phyloP scores from a whole-genome alignment of 805 yeast genomes.

The Lipomyces spencermartinsiae region DNA sequence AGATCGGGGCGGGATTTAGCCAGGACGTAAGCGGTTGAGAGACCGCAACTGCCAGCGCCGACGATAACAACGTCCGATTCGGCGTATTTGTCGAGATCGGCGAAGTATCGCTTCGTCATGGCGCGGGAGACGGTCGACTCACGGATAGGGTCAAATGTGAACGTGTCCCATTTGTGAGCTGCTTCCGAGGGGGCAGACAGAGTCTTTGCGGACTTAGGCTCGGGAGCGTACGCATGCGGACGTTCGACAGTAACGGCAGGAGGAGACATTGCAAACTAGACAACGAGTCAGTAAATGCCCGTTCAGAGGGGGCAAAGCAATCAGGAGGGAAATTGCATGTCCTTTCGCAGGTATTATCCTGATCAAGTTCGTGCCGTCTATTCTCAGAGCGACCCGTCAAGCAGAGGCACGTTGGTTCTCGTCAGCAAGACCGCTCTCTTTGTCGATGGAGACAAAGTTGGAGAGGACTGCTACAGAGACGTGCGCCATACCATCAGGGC shows the following conservation, averaged over 20 bases:
- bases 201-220: conserved; percentile 34
- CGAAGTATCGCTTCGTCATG: conserved; percentile 76
- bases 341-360: conserved; percentile 54
- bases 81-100: conserved; percentile 73
- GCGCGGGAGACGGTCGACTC: conserved; percentile 82
- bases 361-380: conserved; percentile 54
- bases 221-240: conserved; percentile 15
- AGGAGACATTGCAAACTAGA: conserved; percentile 33
- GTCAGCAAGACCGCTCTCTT: conserved; percentile 5
- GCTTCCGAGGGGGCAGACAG: conserved; percentile 34
- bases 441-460: background rate
- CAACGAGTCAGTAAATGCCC: conserved; percentile 9
- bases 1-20: conserved; percentile 78
- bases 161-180: conserved; percentile 64
- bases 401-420: background rate
- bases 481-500: background rate
- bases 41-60: conserved; percentile 81
- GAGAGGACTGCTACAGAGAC: background rate
- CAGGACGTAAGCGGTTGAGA: conserved; percentile 74
- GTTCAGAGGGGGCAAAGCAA: background rate
- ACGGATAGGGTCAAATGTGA: conserved; percentile 72
- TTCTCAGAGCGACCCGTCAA: conserved; percentile 46
- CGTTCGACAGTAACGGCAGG: conserved; percentile 34
- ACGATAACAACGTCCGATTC: conserved; percentile 76
- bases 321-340: conserved; percentile 43